Base-by-base conservation (phyloP, 2,329 filamentous ascomycete genomes). In the Claviceps purpurea region DNA sequence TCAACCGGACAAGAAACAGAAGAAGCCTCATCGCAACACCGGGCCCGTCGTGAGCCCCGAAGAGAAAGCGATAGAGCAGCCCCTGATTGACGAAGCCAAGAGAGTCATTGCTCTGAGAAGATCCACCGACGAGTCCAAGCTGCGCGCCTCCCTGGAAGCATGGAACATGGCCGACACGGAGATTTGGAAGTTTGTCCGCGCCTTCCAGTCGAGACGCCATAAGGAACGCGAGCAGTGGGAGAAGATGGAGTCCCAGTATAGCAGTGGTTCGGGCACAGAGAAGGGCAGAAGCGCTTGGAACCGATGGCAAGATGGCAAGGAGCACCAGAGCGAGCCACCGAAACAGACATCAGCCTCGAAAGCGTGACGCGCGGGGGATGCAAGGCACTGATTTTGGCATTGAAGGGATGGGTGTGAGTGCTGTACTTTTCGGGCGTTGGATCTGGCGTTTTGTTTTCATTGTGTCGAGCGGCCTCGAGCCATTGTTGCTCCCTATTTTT, bases 131-230 rank as follows among this genome's bases (percentile, higher is more conserved):
- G 72, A 78, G 47, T 64, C 74, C 4, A 66, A 68, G 48, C 56
- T 79, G n/a, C 73, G 73, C 6, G 67, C 72, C 22, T 79, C 76
- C 5, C 68, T 81, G n/a, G 80, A 84, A 62, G 76, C 78, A 11
- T 84, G 80, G 80, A 82, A 80, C 62, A 63, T 89, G 57, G 84
- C 81, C 0, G 87, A 91, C 60, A 83, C 82, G 1, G 86, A 91
- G 66, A 81, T 81, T 1, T 91, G 86, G 86, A 79, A 78, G 60
- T 90, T 90, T 61, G 76, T 82, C 5, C 71, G 82, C 40, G 85
- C 86, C 0, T 88, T 78, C 56, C 69, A 81, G 49, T 84, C 84
- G 18, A 70, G 85, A 40, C 70, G 76, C 43, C 68, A 73, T 26
- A 71, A 84, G 46, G 85, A 89, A 71, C 71, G 84, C 52, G 64